A percentile compares a stretch with the other conserved stretches of the same genome.
Conservation (phyloP, 371 early-diverging fungal genomes). For the Rhizopus delemar region DNA sequence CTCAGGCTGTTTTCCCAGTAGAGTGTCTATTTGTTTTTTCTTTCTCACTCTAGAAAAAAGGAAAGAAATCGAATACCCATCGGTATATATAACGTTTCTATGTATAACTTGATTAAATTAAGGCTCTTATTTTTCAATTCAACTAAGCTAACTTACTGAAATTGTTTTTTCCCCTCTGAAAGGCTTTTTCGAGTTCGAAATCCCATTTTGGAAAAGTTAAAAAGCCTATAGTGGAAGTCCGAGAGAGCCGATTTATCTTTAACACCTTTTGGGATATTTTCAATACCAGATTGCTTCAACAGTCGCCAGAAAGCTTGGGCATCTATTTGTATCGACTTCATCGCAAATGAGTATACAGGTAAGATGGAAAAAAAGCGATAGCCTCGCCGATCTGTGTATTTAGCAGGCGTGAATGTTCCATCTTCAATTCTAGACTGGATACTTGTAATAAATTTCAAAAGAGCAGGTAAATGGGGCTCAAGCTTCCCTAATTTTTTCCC, state of each 20-base stretch:
- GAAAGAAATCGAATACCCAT: slow-evolving; percentile 4
- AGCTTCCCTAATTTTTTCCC: not conserved
- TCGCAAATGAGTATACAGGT: not conserved
- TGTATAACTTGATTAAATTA: not conserved
- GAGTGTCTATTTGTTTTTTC: not conserved
- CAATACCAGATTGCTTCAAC: not conserved
- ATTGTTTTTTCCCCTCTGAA: not conserved
- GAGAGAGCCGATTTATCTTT: not conserved
- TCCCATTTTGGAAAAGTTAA: slow-evolving; percentile 3
- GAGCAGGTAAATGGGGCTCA: not conserved
- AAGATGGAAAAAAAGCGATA: slow-evolving; percentile 5
- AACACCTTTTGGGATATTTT: not conserved
- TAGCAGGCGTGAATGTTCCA: not conserved
- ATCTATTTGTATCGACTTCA: slow-evolving; percentile 1
- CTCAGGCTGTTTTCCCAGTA: not conserved
- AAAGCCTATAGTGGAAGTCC: not conserved
- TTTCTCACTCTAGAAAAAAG: not conserved
- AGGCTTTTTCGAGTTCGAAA: slow-evolving; percentile 1
- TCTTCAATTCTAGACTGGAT: not conserved
- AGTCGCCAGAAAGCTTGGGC: slow-evolving; percentile 3
- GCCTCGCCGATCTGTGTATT: slow-evolving; percentile 1
- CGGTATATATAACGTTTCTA: not conserved
- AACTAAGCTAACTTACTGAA: not conserved
- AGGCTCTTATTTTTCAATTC: no score
- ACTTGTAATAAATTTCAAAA: not conserved